Evolutionary conservation across 2,329 filamentous ascomycete genomes (phyloP).

Genomic region (Cercospora berteroae): DNA sequence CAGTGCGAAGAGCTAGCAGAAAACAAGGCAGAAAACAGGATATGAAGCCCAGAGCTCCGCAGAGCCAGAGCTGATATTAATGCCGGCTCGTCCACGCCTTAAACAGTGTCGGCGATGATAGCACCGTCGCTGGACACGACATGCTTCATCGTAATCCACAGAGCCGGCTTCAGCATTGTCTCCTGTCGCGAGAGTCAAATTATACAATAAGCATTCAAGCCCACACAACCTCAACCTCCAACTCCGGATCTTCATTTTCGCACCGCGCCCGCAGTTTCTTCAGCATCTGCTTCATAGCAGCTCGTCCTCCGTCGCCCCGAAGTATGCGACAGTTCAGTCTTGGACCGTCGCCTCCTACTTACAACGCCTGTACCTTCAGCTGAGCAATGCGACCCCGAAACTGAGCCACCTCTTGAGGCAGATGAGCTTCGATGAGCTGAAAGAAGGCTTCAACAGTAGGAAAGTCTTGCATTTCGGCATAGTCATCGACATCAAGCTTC

Average conservation of each 20-base stretch:
- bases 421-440: slow-evolving; percentile 1
- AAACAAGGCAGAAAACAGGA: background rate
- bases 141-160: background rate
- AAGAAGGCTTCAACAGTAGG: slow-evolving; percentile 5
- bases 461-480: slow-evolving; percentile 6
- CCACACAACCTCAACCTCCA: slow-evolving; percentile 13
- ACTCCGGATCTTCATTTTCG: slow-evolving; percentile 3
- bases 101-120: background rate
- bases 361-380: background rate
- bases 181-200: background rate
- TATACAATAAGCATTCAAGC: background rate
- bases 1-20: background rate
- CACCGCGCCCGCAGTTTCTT: slow-evolving; percentile 8
- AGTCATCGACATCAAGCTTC: background rate
- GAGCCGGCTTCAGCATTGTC: background rate
- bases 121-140: background rate
- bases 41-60: background rate
- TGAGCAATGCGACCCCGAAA: slow-evolving; percentile 1
- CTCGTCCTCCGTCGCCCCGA: slow-evolving; percentile 3
- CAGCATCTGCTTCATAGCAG: slow-evolving; percentile 7
- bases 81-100: background rate
- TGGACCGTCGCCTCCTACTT: background rate
- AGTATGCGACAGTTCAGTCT: slow-evolving; percentile 6
- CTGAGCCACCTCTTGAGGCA: background rate
- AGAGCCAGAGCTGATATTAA: background rate